A percentile compares a stretch with the other conserved stretches of the same genome.
Evolutionary conservation across 345 rosid genomes (phyloP).

Genomic region (Trapa bicornis): DNA sequence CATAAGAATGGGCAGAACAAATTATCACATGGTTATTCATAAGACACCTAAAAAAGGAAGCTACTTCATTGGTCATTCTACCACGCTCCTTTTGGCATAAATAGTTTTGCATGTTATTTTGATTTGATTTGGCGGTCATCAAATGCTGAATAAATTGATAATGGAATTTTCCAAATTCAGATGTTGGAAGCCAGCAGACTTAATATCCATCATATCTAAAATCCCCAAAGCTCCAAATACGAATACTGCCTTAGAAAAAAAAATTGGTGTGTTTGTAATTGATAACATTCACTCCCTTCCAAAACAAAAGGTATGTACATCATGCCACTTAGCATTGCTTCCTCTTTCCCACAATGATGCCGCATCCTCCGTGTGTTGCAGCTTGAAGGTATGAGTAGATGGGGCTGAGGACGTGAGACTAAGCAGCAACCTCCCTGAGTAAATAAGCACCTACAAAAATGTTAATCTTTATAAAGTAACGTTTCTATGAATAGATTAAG

Average conservation of each 20-base stretch:
- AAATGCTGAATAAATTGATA: background rate
- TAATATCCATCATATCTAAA: background rate
- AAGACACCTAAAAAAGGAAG: background rate
- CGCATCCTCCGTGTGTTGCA: no score
- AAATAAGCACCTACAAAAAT: no score
- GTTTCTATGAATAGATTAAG: no score
- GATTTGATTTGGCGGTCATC: background rate
- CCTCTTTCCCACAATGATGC: no score
- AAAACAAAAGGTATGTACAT: no score
- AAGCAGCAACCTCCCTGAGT: no score
- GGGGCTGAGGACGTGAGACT: no score
- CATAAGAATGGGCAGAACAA: background rate
- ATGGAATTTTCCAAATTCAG: background rate
- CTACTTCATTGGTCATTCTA: background rate
- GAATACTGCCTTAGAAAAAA: background rate
- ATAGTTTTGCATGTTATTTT: background rate
- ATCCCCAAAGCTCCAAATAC: background rate
- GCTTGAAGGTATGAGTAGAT: no score
- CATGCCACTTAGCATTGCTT: no score
- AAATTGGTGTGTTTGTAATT: background rate
- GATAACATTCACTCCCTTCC: background rate
- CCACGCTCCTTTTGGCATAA: background rate
- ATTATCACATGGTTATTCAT: background rate
- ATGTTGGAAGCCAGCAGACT: background rate
- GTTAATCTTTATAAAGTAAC: no score